Evolutionary conservation across 1,139 yeast species (phyloP).

Genomic region (Yamadazyma triangularis): DNA sequence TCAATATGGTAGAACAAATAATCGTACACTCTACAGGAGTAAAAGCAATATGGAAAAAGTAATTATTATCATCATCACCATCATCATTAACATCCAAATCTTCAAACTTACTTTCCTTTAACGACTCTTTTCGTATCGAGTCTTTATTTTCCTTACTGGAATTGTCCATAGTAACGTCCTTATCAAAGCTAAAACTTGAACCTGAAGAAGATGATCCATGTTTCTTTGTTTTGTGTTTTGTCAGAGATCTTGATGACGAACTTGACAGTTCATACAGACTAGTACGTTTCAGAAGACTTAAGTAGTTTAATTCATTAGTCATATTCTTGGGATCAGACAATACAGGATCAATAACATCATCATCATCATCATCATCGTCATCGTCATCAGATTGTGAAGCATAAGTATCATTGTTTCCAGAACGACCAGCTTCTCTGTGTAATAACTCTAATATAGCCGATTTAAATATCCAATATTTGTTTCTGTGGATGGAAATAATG

Average conservation of each 20-base stretch:
- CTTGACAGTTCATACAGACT: slow-evolving; percentile 6
- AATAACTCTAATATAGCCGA: slow-evolving; percentile 42
- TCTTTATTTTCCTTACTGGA: slow-evolving; percentile 16
- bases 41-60: slow-evolving; percentile 50
- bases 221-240: slow-evolving; percentile 5
- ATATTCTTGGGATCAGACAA: no score
- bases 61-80: slow-evolving; percentile 10
- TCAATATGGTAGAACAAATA: slow-evolving; percentile 39
- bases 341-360: slow-evolving; percentile 1
- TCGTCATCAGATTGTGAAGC: slow-evolving; percentile 11
- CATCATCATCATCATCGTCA: slow-evolving; percentile 11
- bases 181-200: slow-evolving; percentile 13
- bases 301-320: slow-evolving; percentile 2
- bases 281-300: slow-evolving; percentile 3
- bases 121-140: no score
- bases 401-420: no score
- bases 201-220: slow-evolving; percentile 11
- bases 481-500: slow-evolving; percentile 45
- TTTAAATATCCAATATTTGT: slow-evolving; percentile 47
- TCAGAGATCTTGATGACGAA: slow-evolving; percentile 2
- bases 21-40: slow-evolving; percentile 56
- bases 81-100: slow-evolving; percentile 14
- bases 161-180: slow-evolving; percentile 21
- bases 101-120: no score
- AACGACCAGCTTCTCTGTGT: slow-evolving; percentile 16